A percentile compares a stretch with the other conserved stretches of the same genome.
Evolutionary conservation across 2,329 filamentous ascomycete species (phyloP).

Genomic region (Gliomastix tumulicola): DNA sequence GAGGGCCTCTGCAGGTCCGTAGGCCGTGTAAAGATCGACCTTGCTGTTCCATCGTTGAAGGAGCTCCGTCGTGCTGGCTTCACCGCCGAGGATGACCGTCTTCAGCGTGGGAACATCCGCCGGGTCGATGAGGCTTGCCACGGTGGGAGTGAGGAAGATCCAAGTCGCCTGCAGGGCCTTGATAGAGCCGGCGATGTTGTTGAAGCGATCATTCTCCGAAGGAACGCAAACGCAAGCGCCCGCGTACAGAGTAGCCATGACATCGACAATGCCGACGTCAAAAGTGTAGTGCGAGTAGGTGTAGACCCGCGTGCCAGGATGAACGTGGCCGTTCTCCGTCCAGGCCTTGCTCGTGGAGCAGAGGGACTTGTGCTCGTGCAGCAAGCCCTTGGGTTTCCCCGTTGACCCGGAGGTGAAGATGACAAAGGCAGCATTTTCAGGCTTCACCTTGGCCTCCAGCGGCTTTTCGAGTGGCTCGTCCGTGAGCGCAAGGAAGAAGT

Average conservation of each 20-base stretch:
- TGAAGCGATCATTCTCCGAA: constrained; percentile 6
- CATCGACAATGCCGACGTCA: constrained; percentile 1
- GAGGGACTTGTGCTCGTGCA: background rate
- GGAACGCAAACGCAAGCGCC: constrained; percentile 10
- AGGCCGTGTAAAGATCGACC: constrained; percentile 23
- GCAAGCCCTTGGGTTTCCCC: constrained; percentile 4
- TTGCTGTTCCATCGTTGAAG: constrained; percentile 5
- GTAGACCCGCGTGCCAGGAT: background rate
- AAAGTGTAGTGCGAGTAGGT: constrained; percentile 1
- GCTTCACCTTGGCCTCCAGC: background rate
- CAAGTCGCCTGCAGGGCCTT: constrained; percentile 1
- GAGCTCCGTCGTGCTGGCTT: constrained; percentile 4
- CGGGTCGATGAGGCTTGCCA: constrained; percentile 8
- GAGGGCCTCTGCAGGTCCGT: constrained; percentile 30
- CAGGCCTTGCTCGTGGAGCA: background rate
- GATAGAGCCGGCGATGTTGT: constrained; percentile 1
- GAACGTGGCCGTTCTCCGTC: background rate
- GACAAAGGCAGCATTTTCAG: constrained; percentile 1
- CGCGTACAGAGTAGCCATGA: constrained; percentile 4
- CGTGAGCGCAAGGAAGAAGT: background rate
- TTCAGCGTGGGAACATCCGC: constrained; percentile 7
- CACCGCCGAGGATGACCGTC: constrained; percentile 7
- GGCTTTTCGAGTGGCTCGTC: background rate
- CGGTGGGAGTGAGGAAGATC: constrained; percentile 9
- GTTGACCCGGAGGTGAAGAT: constrained; percentile 4